Conservation (phyloP, 352 stramenopile species). For the Phytophthora pinifolia region DNA sequence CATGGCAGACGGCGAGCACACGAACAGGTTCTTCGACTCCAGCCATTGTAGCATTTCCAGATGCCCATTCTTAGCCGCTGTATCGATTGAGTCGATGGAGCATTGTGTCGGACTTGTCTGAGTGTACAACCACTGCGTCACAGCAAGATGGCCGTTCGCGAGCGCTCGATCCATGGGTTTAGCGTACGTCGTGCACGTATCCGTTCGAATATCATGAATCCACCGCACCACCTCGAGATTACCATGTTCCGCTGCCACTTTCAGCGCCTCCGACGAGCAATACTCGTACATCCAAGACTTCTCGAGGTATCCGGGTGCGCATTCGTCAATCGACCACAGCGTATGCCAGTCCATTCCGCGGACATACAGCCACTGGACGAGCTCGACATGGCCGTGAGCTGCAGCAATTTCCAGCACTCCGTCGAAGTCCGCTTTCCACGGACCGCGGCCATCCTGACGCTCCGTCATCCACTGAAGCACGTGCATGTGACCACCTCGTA, state of each 20-base stretch:
- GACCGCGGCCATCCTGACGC: background rate
- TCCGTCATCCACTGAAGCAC: slow-evolving; percentile 13
- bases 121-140: background rate
- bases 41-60: background rate
- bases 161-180: background rate
- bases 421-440: slow-evolving; percentile 8
- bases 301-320: background rate
- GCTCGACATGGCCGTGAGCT: slow-evolving; percentile 11
- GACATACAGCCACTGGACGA: slow-evolving; percentile 4
- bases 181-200: too few relatives aligned
- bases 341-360: background rate
- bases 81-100: background rate
- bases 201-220: background rate
- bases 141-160: background rate
- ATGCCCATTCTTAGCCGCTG: background rate
- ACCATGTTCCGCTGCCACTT: background rate
- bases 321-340: background rate
- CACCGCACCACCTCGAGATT: slow-evolving; percentile 9
- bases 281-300: background rate
- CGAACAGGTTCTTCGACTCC: background rate
- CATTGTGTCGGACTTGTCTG: background rate
- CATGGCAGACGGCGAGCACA: background rate
- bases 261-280: background rate
- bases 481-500: slow-evolving; percentile 3
- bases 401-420: background rate